Conservation (phyloP, 257 asterid genomes). For the Knoxia roxburghii region DNA sequence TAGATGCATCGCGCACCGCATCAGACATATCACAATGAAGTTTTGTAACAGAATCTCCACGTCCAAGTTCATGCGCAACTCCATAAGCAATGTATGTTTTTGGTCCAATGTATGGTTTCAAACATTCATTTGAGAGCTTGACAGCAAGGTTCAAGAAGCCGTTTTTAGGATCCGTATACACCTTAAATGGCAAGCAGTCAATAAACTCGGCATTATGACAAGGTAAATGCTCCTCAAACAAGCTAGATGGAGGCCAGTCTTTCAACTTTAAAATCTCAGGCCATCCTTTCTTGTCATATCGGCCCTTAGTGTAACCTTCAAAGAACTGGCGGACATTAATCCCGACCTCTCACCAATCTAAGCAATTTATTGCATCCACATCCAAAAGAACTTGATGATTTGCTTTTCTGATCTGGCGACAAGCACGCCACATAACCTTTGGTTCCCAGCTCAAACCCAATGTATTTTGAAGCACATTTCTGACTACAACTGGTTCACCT, state of each 20-base stretch:
- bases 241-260: constrained; percentile 25
- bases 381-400: constrained; percentile 38
- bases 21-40: constrained; percentile 94
- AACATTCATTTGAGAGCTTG: constrained; percentile 42
- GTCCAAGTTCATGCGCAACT: constrained; percentile 64
- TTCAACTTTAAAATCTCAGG: constrained; percentile 19
- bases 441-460: constrained; percentile 99
- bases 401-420: constrained; percentile 45
- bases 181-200: constrained; percentile 76
- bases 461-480: constrained; percentile 60
- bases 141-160: constrained; percentile 71
- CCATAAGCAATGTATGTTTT: constrained; percentile 95
- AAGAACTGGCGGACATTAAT: constrained; percentile 18
- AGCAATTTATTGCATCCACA: constrained; percentile 62
- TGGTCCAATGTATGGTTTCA: constrained; percentile 92
- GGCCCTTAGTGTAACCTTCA: constrained; percentile 14
- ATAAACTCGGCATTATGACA: constrained; percentile 21
- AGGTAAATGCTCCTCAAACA: constrained; percentile 18
- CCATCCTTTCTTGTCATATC: constrained; percentile 9
- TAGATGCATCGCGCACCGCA: constrained; percentile 43
- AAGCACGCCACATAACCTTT: constrained; percentile 98
- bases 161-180: constrained; percentile 55
- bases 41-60: constrained; percentile 92
- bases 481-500: constrained; percentile 87
- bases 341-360: constrained; percentile 56